Percentiles rank a stretch among this genome's conserved stretches.
Evolutionary conservation across 1,139 yeast genomes (phyloP).

Genomic region (Barnettozyma hawaiiensis): DNA sequence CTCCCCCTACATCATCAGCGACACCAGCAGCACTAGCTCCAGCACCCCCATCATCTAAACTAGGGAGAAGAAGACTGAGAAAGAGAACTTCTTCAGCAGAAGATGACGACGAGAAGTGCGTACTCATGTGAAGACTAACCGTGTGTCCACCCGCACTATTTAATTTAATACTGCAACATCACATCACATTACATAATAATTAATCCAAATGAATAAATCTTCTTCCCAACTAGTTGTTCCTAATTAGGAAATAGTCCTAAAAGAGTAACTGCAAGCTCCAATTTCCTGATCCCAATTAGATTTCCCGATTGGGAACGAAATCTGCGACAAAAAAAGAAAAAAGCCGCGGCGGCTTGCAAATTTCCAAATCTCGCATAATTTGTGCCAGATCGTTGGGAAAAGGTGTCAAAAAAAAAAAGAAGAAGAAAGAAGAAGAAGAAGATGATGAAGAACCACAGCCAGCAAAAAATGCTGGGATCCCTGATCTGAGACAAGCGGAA

Average conservation of each 20-base stretch:
- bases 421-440: too few relatives aligned
- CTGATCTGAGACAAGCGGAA: background rate
- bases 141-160: too few relatives aligned
- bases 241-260: conserved; percentile 1
- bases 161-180: too few relatives aligned
- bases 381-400: background rate
- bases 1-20: background rate
- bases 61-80: background rate
- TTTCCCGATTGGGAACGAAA: conserved; percentile 3
- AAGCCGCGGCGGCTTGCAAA: conserved; percentile 4
- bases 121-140: conserved; percentile 1
- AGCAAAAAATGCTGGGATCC: background rate
- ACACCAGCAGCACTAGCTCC: too few relatives aligned
- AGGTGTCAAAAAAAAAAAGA: background rate
- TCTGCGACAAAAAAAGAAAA: too few relatives aligned
- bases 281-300: background rate
- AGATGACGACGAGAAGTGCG: conserved; percentile 6
- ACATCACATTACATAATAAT: too few relatives aligned
- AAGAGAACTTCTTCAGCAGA: background rate
- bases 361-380: background rate
- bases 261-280: background rate
- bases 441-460: too few relatives aligned
- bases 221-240: too few relatives aligned
- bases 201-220: too few relatives aligned
- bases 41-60: background rate